Base-by-base conservation (phyloP, 257 asterid genomes). In the Capsicum rhomboideum region DNA sequence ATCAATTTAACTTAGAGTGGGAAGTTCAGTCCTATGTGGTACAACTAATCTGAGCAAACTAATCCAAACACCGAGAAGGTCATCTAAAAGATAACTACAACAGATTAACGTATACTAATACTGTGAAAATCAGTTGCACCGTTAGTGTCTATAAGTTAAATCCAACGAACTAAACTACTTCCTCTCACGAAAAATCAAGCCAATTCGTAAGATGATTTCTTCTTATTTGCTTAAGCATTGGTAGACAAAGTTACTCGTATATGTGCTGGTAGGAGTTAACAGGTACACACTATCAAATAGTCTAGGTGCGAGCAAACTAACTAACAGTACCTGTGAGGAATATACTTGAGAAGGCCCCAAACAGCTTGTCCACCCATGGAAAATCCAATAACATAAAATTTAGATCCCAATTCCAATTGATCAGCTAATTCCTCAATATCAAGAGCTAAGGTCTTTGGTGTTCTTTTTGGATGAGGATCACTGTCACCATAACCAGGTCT, bases 401-500 rank as follows among this genome's bases (percentile, higher is more conserved):
- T 94, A 53, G 94, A 40, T 78, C 98, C 98, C 79, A 94, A 86
- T 20, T 91, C 97, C 90, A 96, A 86, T 81, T 91, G 88, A 90
- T 96, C 99, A 52, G 94, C 99, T 64, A 96, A 94, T 88, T 94
- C 94, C 79, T 93, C 98, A 7, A 96, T 86, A 84, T 96, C 99
- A 3, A 82, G 82, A 69, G 98, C 94, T 79, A 90, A 88, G 85
- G 94, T 93, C 83, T 89, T 85, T 64, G 89, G 75, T 9, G 97
- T 91, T 54, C 91, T 91, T 23, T 82, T 82, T 17, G 97, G 96
- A 87, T 93, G 87, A 82, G 97, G 98, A 83, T 92, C 98, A 83
- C 99, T 96, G 89, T 96, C 97, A 83, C 98, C 98, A 89, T 96
- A 96, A 82, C 99, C 99, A 50, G 99, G 94, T 81, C 98, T 91